Evolutionary conservation across 83 land plant species (phyloP), one percentile per base, ranked within the genome.

Genomic region (Thuja plicata): DNA sequence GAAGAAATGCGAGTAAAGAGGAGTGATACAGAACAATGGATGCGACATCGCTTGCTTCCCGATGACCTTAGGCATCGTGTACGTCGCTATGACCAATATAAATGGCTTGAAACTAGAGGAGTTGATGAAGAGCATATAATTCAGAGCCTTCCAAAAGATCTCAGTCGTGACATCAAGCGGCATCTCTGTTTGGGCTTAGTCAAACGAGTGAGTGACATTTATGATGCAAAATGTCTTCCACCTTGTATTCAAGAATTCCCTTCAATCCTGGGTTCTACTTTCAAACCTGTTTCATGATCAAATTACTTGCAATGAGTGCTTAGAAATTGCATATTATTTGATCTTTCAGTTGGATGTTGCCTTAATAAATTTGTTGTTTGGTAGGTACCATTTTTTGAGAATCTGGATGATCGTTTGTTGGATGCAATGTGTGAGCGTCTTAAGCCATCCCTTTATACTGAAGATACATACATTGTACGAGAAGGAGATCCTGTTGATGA

Each of bases 61-160:
- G 86, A 86, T 17, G 88, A 85, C 2, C 91, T 97, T 46, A 95
- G 95, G 35, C 90, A 94, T 43, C 93, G 95, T 37, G 92, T 97
- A 19, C 92, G 95, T 66, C 92, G 93, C 8, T 92, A 96, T 89
- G 95, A 96, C n/a, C 95, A 94, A 83, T 94, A 97, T 89, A 94
- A 91, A 86, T 98, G 99, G 99, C 87, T 96, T 88, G 98, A 95
- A 87, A 98, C 99, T 30, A 92, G 97, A 77, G 99, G 99, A 35
- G 97, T 97, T 46, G 97, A 98, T 91, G 99, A 98, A 90, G 96
- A 94, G 55, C 91, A 82, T 62, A 84, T 97, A 83, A 95, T 98
- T 32, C 96, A 92, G 60, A 93, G 89, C 85, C 91, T 98, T 54
- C 57, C 57, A 54, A 54, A 54, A 54, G 57, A 54, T 16, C 57